Evolutionary conservation across 139 green algal species (phyloP).

Genomic region (Tetradesmus obliquus): DNA sequence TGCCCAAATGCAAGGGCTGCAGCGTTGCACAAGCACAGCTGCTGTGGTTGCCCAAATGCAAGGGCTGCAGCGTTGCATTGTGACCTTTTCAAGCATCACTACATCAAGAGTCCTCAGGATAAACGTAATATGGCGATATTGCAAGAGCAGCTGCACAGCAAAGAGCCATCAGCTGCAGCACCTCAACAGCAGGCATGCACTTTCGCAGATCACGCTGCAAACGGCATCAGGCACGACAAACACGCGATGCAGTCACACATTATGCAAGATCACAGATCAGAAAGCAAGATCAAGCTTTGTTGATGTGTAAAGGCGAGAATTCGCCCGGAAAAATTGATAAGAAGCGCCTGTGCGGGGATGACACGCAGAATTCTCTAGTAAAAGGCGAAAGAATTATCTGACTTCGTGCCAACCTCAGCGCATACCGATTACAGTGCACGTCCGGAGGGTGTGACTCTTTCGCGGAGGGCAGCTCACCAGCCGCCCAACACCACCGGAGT

Average conservation of each 20-base stretch:
- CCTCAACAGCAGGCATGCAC: no score
- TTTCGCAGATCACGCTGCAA: background rate
- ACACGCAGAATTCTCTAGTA: conserved; percentile 39
- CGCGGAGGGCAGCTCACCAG: background rate
- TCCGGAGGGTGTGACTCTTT: no score
- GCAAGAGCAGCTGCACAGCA: no score
- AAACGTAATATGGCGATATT: no score
- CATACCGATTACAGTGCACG: background rate
- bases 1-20: background rate
- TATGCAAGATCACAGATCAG: background rate
- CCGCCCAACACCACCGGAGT: background rate
- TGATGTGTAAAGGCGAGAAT: conserved; percentile 3
- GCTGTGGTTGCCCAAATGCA: background rate
- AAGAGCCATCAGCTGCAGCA: no score
- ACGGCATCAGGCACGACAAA: background rate
- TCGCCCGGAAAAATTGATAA: background rate
- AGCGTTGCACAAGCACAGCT: background rate
- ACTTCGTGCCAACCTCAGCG: conserved; percentile 32
- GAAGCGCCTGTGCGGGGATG: conserved; percentile 25
- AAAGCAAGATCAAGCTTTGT: background rate
- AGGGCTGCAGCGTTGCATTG: background rate
- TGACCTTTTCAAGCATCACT: no score
- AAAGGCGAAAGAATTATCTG: conserved; percentile 36
- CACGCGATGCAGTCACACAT: background rate
- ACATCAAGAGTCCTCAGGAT: no score